Percentiles rank a stretch among this genome's conserved stretches.
phyloP scores from a whole-genome alignment of 148 eudicot species.

The Cornus florida region DNA sequence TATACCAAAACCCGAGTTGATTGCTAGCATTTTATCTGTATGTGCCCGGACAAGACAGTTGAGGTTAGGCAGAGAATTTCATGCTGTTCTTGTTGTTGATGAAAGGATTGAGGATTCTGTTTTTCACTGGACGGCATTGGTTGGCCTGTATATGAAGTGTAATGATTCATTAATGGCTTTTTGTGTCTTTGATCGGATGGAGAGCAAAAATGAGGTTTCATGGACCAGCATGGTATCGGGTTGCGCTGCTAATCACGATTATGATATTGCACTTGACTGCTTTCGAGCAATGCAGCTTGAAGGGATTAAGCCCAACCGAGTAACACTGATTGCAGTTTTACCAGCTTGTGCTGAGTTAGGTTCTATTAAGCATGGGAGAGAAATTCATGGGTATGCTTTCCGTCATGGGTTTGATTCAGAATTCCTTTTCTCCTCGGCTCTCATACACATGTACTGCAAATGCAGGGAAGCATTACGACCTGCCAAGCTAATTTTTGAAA shows the following conservation, averaged over 20 bases:
- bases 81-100: conserved; percentile 37
- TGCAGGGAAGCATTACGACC: conserved; percentile 11
- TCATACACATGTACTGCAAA: conserved; percentile 36
- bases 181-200: conserved; percentile 37
- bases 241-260: conserved; percentile 26
- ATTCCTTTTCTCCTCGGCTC: conserved; percentile 33
- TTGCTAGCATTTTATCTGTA: conserved; percentile 35
- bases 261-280: conserved; percentile 38
- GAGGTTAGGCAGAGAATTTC: conserved; percentile 38
- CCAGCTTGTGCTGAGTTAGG: conserved; percentile 43
- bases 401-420: conserved; percentile 44
- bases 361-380: conserved; percentile 29
- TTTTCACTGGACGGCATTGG: conserved; percentile 40
- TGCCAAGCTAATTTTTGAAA: conserved; percentile 26
- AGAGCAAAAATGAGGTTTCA: conserved; percentile 47
- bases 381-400: conserved; percentile 50
- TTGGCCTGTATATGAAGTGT: conserved; percentile 39
- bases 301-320: conserved; percentile 39
- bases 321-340: conserved; percentile 40
- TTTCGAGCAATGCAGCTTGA: conserved; percentile 39
- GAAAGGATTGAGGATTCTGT: conserved; percentile 33
- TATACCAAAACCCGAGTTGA: conserved; percentile 44
- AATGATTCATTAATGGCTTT: conserved; percentile 33
- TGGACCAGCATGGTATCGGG: conserved; percentile 61
- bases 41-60: conserved; percentile 24